Base-by-base conservation (phyloP, 495 filamentous ascomycete genomes). In the Tirmania nivea region DNA sequence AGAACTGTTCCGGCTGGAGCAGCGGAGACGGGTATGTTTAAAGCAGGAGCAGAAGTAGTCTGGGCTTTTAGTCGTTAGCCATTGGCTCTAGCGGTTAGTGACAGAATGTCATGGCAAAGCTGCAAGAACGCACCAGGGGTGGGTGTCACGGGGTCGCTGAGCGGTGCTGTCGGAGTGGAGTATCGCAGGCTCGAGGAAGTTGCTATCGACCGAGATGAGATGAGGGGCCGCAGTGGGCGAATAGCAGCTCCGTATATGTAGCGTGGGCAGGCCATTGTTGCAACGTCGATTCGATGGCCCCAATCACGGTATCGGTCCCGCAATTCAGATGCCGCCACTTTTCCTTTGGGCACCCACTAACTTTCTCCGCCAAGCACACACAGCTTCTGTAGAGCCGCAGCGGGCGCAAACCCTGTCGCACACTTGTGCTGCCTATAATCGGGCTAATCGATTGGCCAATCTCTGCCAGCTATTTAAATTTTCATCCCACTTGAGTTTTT, bases 1-100 rank as follows among this genome's bases (percentile, higher is more conserved):
- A 97, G 63, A 35, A 73, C 68, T 2, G 83, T 86, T 17, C 90
- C 90, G 3, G 78, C 77, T 0, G 73, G 67, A 50, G 79, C 80
- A 47, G 67, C 76, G 51, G 75, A 78, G 64, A 59, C 50, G 37
- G 35, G 47, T 21, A 20, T 57, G 34, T 72, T 66, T 64, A 66
- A 61, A 60, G 71, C 54, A 52, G 73, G 57, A 45, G 59, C 7
- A 31, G 25, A 31, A 63, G 16, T 53, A 34, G 34, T 59, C 57
- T 51, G 56, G 56, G 39, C 48, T 59, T 58, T 48, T 10, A 17
- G 52, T 8, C 55, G 48, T 55, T 60, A 58, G 19, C 55, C 42
- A 21, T 17, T 48, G n/a, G 47, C 45, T 48, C 45, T 55, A 49
- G 51, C 53, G 49, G 7, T n/a, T 31, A 31, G 25, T 31, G 25